A percentile compares a stretch with the other conserved stretches of the same genome.
Conservation (phyloP, 2,329 filamentous ascomycete genomes). For the Teratosphaeria viscida region DNA sequence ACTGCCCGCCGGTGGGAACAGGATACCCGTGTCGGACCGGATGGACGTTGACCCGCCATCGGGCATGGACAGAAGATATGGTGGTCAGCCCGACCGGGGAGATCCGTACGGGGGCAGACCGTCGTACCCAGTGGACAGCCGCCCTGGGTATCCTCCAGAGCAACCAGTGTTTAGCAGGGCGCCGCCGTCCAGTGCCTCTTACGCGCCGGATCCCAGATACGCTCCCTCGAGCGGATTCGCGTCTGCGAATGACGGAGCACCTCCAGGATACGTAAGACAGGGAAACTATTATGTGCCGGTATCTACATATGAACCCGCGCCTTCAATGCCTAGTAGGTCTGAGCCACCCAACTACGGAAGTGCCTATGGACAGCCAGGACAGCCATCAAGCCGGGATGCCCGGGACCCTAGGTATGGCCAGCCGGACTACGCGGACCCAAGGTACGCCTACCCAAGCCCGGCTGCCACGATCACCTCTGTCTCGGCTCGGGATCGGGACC, state of each 20-base stretch:
- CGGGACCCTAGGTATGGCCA: conserved; percentile 20
- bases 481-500: conserved; percentile 18
- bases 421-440: conserved; percentile 22
- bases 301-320: conserved; percentile 15
- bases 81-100: conserved; percentile 3
- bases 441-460: conserved; percentile 27
- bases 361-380: conserved; percentile 13
- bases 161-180: conserved; percentile 13
- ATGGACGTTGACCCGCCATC: conserved; percentile 20
- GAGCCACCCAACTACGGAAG: conserved; percentile 13
- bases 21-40: conserved; percentile 8
- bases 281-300: conserved; percentile 26
- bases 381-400: conserved; percentile 9
- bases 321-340: conserved; percentile 16
- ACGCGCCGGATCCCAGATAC: conserved; percentile 22
- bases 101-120: conserved; percentile 3
- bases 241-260: conserved; percentile 18
- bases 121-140: conserved; percentile 12
- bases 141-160: conserved; percentile 12
- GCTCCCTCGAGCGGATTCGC: conserved; percentile 16
- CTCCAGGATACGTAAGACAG: conserved; percentile 24
- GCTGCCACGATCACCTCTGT: conserved; percentile 22
- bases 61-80: conserved; percentile 8
- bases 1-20: conserved; percentile 3
- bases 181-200: conserved; percentile 16